Conservation (phyloP, 176 grass and related monocot genomes). For the Oryza australiensis region DNA sequence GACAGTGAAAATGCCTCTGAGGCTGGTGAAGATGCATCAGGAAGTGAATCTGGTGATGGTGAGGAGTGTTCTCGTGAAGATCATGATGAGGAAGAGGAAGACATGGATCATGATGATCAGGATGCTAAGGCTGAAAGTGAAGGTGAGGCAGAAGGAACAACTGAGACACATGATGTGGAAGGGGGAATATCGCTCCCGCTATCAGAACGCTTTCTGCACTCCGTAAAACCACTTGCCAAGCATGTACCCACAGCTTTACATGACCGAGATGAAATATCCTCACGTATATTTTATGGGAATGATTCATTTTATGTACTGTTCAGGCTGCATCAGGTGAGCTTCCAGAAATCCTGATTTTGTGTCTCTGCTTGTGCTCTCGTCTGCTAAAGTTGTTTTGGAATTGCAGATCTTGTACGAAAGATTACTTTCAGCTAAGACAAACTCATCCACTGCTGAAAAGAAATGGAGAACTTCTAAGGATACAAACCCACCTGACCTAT, state of each 20-base stretch:
- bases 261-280: conserved; percentile 62
- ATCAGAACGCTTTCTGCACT: conserved; percentile 76
- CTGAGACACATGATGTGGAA: conserved; percentile 64
- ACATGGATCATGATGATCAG: conserved; percentile 80
- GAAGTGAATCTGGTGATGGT: conserved; percentile 90
- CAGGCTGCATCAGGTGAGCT: conserved; percentile 87
- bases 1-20: conserved; percentile 97
- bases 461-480: conserved; percentile 98
- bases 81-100: conserved; percentile 90
- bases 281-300: conserved; percentile 85
- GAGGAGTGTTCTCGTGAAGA: conserved; percentile 94
- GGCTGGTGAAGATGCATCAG: conserved; percentile 85
- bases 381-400: conserved; percentile 34
- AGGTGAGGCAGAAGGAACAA: conserved; percentile 83
- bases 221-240: conserved; percentile 82
- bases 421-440: conserved; percentile 91
- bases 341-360: conserved; percentile 4
- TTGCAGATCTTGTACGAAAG: conserved; percentile 94
- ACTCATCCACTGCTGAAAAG: conserved; percentile 83
- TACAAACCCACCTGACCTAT: conserved; percentile 84
- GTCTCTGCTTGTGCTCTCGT: not conserved
- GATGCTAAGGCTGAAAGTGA: conserved; percentile 90
- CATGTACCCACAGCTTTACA: conserved; percentile 71
- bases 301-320: conserved; percentile 96
- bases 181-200: conserved; percentile 63